Base-by-base conservation (phyloP, 495 filamentous ascomycete genomes). In the Penicillium taxi region DNA sequence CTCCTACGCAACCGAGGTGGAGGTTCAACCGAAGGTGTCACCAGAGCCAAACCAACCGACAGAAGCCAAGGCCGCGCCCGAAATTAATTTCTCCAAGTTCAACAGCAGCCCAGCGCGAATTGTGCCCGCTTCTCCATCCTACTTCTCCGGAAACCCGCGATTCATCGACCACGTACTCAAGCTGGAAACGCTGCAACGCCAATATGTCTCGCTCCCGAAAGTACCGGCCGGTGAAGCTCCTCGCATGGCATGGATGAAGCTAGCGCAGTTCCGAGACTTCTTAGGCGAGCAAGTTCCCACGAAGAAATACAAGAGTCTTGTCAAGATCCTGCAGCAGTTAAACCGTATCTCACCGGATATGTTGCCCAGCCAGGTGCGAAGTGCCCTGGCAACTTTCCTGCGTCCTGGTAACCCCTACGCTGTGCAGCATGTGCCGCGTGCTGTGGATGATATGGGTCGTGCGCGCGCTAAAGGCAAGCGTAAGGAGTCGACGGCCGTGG, bases 101-200 rank as follows among this genome's bases (percentile, higher is more conserved):
- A 15, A 34, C 8, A 18, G 39, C 11, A 40, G 32, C 17, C 60
- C 67, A 32, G 77, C 84, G 39, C 84, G 91, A 35, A 66, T 93
- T 17, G 66, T 94, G 23, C 91, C 91, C 12, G 70, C 74, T 0
- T 95, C 91, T 6, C 82, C 85, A 2, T 86, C 89, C 30, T 99
- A 96, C 65, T 99, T 96, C 72, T 89, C 86, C 43, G 81, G 79
- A 21, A 81, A 75, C 25, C 83, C 88, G 2, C 66, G 70, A 23
- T 96, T 93, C 70, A 90, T 81, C 64, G 91, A 99, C 60, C 74
- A 82, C 55, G 73, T 84, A 48, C 74, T 99, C 42, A 55, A 59
- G 2, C 71, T 99, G 9, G 74, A 86, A 47, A 55, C 72, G 7
- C 71, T 96, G 14, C 61, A 82, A 35, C 75, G 74, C 21, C 78